Evolutionary conservation across 805 yeast genomes (phyloP).

Genomic region (Nakazawaea ernobii): DNA sequence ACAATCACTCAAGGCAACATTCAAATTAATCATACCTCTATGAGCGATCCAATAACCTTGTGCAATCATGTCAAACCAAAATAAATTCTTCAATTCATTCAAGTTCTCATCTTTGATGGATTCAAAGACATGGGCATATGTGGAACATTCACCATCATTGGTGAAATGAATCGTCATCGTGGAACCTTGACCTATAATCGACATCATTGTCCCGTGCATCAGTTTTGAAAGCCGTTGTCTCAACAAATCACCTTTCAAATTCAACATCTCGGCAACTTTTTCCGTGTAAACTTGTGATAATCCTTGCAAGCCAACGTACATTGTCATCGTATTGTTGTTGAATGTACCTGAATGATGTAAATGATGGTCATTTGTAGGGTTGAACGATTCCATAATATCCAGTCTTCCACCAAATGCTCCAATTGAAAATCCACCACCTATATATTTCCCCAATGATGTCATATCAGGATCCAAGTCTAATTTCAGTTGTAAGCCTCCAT

Average conservation of each 20-base stretch:
- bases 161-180: conserved; percentile 7
- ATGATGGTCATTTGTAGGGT: conserved; percentile 2
- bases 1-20: not conserved
- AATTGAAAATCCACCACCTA: conserved; percentile 14
- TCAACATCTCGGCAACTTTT: conserved; percentile 1
- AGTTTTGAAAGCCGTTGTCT: not conserved
- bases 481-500: conserved; percentile 12
- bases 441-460: conserved; percentile 12
- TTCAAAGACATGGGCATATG: too few species aligned
- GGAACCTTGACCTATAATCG: conserved; percentile 12
- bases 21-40: not conserved
- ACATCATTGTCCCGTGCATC: conserved; percentile 10
- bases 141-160: not conserved
- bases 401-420: conserved; percentile 14
- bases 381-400: conserved; percentile 12
- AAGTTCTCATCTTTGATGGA: too few species aligned
- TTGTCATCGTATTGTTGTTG: conserved; percentile 14
- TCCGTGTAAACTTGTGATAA: conserved; percentile 8
- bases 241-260: conserved; percentile 8
- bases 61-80: not conserved
- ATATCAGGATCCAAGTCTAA: conserved; percentile 11
- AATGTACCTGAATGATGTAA: conserved; percentile 15
- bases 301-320: conserved; percentile 12
- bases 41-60: not conserved
- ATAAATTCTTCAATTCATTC: too few species aligned